A percentile compares a stretch with the other conserved stretches of the same genome.
Evolutionary conservation across 2,329 filamentous ascomycete species (phyloP).

Genomic region (Colletotrichum salicis): DNA sequence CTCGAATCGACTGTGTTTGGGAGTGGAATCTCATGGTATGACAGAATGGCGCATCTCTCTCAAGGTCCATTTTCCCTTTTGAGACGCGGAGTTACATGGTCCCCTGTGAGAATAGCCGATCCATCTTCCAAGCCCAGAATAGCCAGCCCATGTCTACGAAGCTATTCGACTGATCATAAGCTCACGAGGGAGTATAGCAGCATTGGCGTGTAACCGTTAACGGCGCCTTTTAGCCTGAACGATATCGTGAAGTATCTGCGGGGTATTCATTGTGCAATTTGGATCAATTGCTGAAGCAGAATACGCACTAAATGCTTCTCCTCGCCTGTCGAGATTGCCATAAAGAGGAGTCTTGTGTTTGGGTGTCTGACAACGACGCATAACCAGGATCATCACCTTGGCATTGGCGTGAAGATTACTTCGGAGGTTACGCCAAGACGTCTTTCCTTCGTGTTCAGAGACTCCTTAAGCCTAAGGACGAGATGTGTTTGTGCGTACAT

Average conservation of each 20-base stretch:
- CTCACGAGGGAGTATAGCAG: not conserved
- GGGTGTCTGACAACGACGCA: no score
- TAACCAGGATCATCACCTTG: no score
- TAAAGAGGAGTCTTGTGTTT: no score
- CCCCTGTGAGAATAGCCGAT: not conserved
- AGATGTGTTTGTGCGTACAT: not conserved
- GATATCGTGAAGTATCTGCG: not conserved
- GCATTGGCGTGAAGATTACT: no score
- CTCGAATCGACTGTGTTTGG: not conserved
- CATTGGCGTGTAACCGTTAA: not conserved
- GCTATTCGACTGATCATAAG: not conserved
- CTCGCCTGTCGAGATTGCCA: no score
- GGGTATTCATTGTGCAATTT: not conserved
- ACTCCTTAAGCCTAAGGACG: not conserved
- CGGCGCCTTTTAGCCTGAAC: constrained; percentile 17
- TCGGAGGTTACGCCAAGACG: not conserved
- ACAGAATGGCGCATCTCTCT: no score
- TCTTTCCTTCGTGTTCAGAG: not conserved
- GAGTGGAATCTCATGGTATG: no score
- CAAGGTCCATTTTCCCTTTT: not conserved
- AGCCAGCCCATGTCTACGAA: not conserved
- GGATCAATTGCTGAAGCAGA: not conserved
- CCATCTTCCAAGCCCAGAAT: not conserved
- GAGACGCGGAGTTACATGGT: not conserved
- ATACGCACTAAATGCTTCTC: not conserved